Evolutionary conservation across 192 early-diverging fungal species (phyloP).

Genomic region (Linnemannia exigua): DNA sequence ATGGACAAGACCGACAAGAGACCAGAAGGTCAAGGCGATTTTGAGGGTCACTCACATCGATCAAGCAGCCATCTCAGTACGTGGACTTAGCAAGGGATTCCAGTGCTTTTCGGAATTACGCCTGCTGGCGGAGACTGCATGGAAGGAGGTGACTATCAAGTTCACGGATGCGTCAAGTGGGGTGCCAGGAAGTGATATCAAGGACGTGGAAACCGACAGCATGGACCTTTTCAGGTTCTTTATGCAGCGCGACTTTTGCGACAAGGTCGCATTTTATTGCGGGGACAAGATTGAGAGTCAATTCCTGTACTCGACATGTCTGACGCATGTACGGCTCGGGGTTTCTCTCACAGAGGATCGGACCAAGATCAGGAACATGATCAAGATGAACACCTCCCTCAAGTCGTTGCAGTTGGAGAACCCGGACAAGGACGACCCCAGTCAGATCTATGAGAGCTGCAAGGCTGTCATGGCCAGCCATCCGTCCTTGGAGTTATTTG

Average conservation of each 20-base stretch:
- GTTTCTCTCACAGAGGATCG: conserved; percentile 13
- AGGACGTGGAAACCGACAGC: conserved; percentile 5
- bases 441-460: conserved; percentile 33
- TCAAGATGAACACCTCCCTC: conserved; percentile 26
- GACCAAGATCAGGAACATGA: conserved; percentile 15
- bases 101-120: conserved; percentile 14
- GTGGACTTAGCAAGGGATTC: conserved; percentile 11
- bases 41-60: conserved; percentile 13
- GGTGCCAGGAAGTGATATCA: conserved; percentile 14
- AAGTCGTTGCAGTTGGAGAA: conserved; percentile 14
- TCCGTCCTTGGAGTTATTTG: background rate
- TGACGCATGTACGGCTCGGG: background rate
- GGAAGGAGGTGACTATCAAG: conserved; percentile 19
- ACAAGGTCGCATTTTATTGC: conserved; percentile 4
- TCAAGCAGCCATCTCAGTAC: background rate
- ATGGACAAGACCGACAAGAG: background rate
- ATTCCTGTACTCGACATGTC: background rate
- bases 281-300: background rate
- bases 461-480: conserved; percentile 27
- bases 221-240: background rate
- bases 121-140: background rate
- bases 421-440: conserved; percentile 19
- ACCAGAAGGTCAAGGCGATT: background rate
- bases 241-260: conserved; percentile 1
- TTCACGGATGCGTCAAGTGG: background rate